These are phyloP conservation scores for Penicillium sp. DNA, from an alignment of 2,329 filamentous ascomycete species.

Conservation along the genomic window DNA sequence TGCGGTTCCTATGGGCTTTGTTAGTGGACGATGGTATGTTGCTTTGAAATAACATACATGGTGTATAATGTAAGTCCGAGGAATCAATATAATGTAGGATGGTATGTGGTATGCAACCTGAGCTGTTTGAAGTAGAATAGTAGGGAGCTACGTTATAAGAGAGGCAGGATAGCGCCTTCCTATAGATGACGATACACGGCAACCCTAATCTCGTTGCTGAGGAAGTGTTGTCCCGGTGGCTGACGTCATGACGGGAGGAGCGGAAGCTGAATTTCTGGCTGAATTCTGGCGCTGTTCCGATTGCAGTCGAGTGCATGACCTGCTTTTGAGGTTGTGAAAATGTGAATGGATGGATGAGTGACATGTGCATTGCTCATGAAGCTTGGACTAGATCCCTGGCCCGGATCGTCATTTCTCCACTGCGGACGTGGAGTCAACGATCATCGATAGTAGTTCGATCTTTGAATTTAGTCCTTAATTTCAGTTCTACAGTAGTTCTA, in stretches of 20 bases:
- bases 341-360: background rate
- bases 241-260: slow-evolving; percentile 31
- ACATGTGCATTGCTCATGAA: slow-evolving; percentile 6
- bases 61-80: background rate
- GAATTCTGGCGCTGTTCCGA: slow-evolving; percentile 24
- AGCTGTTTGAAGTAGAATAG: background rate
- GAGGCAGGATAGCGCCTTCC: slow-evolving; percentile 2
- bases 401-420: slow-evolving; percentile 3
- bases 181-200: slow-evolving; percentile 21
- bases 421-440: background rate
- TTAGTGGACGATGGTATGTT: background rate
- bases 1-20: slow-evolving; percentile 36
- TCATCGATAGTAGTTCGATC: background rate
- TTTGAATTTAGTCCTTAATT: background rate
- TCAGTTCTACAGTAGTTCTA: background rate
- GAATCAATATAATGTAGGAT: background rate
- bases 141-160: background rate
- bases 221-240: slow-evolving; percentile 19
- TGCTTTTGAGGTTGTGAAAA: background rate
- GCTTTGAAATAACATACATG: background rate
- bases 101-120: background rate
- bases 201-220: slow-evolving; percentile 13
- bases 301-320: slow-evolving; percentile 16
- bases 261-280: slow-evolving; percentile 28
- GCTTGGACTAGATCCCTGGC: slow-evolving; percentile 1